phyloP scores from a whole-genome alignment of 73 alveolate species.

The Blepharisma stoltei region DNA sequence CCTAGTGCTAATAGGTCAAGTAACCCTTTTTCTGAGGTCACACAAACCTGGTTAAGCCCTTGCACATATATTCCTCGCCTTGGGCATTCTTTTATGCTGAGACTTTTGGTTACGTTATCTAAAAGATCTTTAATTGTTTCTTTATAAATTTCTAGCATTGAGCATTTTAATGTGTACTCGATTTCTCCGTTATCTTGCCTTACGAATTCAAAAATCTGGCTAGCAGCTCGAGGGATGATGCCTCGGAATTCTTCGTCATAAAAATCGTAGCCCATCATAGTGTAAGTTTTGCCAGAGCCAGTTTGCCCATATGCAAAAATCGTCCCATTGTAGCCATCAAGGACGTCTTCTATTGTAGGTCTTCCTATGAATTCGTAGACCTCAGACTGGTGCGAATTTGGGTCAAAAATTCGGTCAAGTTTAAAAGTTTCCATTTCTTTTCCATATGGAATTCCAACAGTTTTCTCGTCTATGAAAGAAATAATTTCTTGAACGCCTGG shows the following conservation, averaged over 20 bases:
- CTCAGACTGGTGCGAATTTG: conserved; percentile 56
- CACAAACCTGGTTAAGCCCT: conserved; percentile 62
- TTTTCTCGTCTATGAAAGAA: conserved; percentile 31
- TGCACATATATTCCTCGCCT: conserved; percentile 77
- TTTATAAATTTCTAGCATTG: conserved; percentile 81
- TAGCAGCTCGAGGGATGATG: conserved; percentile 80
- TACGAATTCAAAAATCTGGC: conserved; percentile 20
- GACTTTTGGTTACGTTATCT: conserved; percentile 41
- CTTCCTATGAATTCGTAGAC: conserved; percentile 68
- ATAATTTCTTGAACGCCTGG: no score
- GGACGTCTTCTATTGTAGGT: conserved; percentile 67
- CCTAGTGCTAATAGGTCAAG: conserved; percentile 50
- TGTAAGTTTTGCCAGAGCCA: conserved; percentile 96
- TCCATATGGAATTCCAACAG: conserved; percentile 38
- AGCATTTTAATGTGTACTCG: conserved; percentile 62
- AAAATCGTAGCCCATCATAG: conserved; percentile 92
- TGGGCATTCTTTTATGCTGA: conserved; percentile 67
- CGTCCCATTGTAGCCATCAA: conserved; percentile 85
- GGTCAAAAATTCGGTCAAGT: conserved; percentile 76
- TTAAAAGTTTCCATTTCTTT: conserved; percentile 32
- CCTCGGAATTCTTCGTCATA: conserved; percentile 73
- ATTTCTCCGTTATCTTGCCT: conserved; percentile 39
- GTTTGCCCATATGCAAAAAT: conserved; percentile 95
- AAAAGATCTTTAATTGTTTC: conserved; percentile 66
- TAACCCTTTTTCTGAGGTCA: conserved; percentile 41